Evolutionary conservation across 2,329 filamentous ascomycete species (phyloP).

Genomic region (Diaporthe velutina): DNA sequence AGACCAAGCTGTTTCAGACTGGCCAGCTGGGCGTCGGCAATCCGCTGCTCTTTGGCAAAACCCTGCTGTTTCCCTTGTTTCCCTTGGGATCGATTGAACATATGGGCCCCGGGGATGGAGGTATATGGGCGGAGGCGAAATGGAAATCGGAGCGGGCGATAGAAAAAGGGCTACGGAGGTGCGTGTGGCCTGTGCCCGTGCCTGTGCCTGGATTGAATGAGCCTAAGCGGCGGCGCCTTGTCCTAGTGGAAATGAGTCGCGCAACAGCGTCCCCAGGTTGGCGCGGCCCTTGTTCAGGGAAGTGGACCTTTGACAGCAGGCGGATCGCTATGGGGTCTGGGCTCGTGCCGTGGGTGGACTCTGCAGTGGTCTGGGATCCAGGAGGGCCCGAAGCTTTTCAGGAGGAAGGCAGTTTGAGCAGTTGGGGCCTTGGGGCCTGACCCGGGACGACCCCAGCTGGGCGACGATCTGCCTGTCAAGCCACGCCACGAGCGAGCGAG

Average conservation of each 20-base stretch:
- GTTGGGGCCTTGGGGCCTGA: conserved; percentile 29
- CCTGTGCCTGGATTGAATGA: conserved; percentile 33
- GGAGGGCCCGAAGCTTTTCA: conserved; percentile 33
- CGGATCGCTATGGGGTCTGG: conserved; percentile 38
- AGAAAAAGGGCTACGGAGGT: conserved; percentile 37
- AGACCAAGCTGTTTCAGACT: conserved; percentile 55
- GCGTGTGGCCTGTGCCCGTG: conserved; percentile 21
- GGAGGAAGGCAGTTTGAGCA: conserved; percentile 32
- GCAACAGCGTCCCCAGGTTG: conserved; percentile 36
- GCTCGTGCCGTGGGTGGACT: conserved; percentile 20
- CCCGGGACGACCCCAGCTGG: conserved; percentile 26
- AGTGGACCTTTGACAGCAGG: conserved; percentile 35
- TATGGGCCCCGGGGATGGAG: conserved; percentile 48
- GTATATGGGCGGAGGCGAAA: conserved; percentile 34
- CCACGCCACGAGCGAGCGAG: conserved; percentile 31
- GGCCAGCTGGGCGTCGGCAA: conserved; percentile 52
- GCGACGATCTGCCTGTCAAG: conserved; percentile 30
- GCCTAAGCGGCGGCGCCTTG: conserved; percentile 33
- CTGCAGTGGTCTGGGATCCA: conserved; percentile 32
- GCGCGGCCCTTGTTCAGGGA: conserved; percentile 35
- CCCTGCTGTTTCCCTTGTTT: conserved; percentile 53
- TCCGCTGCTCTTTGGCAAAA: conserved; percentile 54
- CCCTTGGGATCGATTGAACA: conserved; percentile 61
- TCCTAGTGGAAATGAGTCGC: conserved; percentile 39
- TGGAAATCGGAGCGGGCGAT: conserved; percentile 37